A percentile compares a stretch with the other conserved stretches of the same genome.
These are phyloP conservation scores for Fonsecaea pugnacius DNA, from an alignment of 2,329 filamentous ascomycete species.

Conservation along the genomic window DNA sequence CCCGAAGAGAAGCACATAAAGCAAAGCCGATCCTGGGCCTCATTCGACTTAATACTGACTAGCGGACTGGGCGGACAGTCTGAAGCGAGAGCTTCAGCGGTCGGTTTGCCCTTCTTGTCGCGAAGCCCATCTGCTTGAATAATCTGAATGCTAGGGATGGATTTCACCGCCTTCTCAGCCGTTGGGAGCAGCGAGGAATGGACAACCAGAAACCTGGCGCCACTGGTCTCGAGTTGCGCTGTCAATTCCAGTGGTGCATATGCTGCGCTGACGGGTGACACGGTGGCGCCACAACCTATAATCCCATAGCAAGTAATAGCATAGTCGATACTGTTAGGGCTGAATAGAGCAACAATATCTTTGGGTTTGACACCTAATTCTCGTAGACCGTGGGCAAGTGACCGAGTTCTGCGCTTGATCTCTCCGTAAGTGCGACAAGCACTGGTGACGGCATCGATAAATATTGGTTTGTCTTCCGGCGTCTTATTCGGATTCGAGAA, in stretches of 20 bases:
- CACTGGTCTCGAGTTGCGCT: conserved; percentile 79
- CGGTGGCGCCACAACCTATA: conserved; percentile 78
- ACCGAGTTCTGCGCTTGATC: conserved; percentile 23
- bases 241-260: conserved; percentile 83
- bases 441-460: conserved; percentile 29
- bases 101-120: conserved; percentile 69
- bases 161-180: conserved; percentile 68
- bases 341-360: conserved; percentile 65
- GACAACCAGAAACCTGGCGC: conserved; percentile 75
- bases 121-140: conserved; percentile 68
- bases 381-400: conserved; percentile 28
- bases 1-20: conserved; percentile 76
- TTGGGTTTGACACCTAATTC: conserved; percentile 49
- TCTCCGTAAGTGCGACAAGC: conserved; percentile 25
- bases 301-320: conserved; percentile 76
- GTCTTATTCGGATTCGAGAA: conserved; percentile 32
- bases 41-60: conserved; percentile 65
- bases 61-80: conserved; percentile 25
- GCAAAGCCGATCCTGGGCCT: conserved; percentile 40
- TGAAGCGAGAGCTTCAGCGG: conserved; percentile 26
- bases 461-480: conserved; percentile 28
- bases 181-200: conserved; percentile 68
- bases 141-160: conserved; percentile 18
- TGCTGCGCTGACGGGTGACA: conserved; percentile 82
- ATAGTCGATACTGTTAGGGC: conserved; percentile 83